Base-by-base conservation (phyloP, 768 basidiomycete species). In the Lyophyllum decastes region DNA sequence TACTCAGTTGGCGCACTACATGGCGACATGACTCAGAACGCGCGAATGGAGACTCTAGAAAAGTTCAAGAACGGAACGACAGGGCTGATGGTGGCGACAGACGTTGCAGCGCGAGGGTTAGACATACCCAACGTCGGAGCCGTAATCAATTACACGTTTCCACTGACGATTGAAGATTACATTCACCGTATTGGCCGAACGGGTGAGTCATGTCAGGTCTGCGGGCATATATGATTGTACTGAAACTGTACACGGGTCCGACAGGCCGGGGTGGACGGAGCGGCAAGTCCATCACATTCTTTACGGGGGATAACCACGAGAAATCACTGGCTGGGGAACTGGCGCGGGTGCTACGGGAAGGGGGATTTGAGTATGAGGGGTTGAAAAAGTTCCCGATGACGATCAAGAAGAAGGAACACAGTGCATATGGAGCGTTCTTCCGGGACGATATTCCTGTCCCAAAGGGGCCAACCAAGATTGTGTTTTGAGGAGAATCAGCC, bases 61-160 rank as follows among this genome's bases (percentile, higher is more conserved):
- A 85, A 83, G 52, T 99, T 99, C 78, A 82, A 94, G 71, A 83
- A 79, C 30, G 96, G 95, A 2, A 81, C 78, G 50, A 89, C 86
- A 7, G 85, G 87, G 41, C 68, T 98, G 25, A 79, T 98, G 61
- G 96, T 99, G 50, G 97, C 97, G 9, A 99, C 94, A 22, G 97
- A 99, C 70, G 97, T 99, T 9, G 97, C 97, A 6, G 95, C 97
- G 46, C 86, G 97, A 52, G 97, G 97, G 9, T 77, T 99, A 61
- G 97, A 99, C 77, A 98, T 99, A 66, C 95, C 97, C 2, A 89
- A 96, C 68, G 97, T 99, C 27, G 91, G 86, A 24, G 83, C 89
- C 24, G 97, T 99, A 47, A 85, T 98, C 70, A 97, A 98, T 75
- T 96, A 97, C 67, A 95, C 92, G n/a, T 98, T 95, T 76, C 96